Evolutionary conservation across 2,329 filamentous ascomycete genomes (phyloP).

Genomic region (Aspergillus sp.): DNA sequence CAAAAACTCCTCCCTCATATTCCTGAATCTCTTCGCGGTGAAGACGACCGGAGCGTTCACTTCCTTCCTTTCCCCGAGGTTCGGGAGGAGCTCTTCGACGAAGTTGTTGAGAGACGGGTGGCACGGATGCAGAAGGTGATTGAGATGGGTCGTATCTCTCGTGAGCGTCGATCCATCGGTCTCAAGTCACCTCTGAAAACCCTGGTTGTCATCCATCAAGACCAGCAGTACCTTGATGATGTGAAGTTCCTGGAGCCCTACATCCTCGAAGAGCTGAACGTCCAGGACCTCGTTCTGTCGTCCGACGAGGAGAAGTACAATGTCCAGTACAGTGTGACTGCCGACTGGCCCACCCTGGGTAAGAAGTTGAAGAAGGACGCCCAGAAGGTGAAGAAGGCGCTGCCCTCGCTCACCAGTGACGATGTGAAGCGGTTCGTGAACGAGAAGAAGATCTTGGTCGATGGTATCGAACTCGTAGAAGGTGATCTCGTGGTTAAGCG

Average conservation of each 20-base stretch:
- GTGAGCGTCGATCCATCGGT: conserved; percentile 76
- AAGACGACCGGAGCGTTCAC: conserved; percentile 80
- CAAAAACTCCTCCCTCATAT: conserved; percentile 74
- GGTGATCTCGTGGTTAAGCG: conserved; percentile 80
- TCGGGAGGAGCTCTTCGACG: conserved; percentile 78
- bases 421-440: conserved; percentile 73
- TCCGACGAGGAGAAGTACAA: conserved; percentile 85
- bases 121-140: conserved; percentile 93
- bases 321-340: conserved; percentile 81
- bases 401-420: conserved; percentile 69
- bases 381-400: conserved; percentile 80
- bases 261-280: conserved; percentile 84
- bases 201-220: conserved; percentile 78
- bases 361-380: conserved; percentile 98
- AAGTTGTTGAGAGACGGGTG: conserved; percentile 77
- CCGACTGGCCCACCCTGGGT: conserved; percentile 89
- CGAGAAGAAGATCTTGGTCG: conserved; percentile 69
- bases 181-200: conserved; percentile 89
- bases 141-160: conserved; percentile 76
- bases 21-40: conserved; percentile 59
- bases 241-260: conserved; percentile 80
- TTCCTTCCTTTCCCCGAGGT: conserved; percentile 89
- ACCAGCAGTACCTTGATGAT: conserved; percentile 76
- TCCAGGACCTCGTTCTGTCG: conserved; percentile 76
- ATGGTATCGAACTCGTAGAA: conserved; percentile 73